Conservation (phyloP, 139 green algal genomes). For the Desmodesmus armatus region DNA sequence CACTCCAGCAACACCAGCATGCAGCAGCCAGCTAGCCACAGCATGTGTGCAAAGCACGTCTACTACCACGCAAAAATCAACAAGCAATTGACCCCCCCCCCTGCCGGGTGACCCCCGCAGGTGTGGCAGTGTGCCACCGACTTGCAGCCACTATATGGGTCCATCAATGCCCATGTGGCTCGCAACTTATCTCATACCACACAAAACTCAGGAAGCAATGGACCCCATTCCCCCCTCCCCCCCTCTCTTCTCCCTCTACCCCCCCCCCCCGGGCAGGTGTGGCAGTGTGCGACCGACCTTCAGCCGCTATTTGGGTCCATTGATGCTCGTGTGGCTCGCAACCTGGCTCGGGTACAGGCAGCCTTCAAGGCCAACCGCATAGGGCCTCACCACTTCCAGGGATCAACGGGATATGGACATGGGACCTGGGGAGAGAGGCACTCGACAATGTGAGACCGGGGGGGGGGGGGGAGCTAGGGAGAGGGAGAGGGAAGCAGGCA, state of each 20-base stretch:
- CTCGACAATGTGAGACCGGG: slow-evolving; percentile 69
- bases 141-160: slow-evolving; percentile 67
- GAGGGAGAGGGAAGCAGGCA: too few relatives aligned
- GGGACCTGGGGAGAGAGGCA: slow-evolving; percentile 88
- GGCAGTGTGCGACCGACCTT: slow-evolving; percentile 57
- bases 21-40: too few relatives aligned
- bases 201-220: neutral
- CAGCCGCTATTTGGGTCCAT: slow-evolving; percentile 72
- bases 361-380: slow-evolving; percentile 73
- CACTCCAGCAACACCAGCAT: too few relatives aligned
- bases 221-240: neutral
- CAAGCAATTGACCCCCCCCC: too few relatives aligned
- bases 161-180: neutral
- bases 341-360: slow-evolving; percentile 76
- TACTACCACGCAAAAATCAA: too few relatives aligned
- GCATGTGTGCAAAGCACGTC: too few relatives aligned
- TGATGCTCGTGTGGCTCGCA: slow-evolving; percentile 77
- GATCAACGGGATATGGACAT: slow-evolving; percentile 95
- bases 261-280: slow-evolving; percentile 71
- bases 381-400: slow-evolving; percentile 91
- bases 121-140: slow-evolving; percentile 62
- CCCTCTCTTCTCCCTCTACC: neutral
- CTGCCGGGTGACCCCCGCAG: too few relatives aligned
- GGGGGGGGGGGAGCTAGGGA: too few relatives aligned
- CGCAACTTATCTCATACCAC: neutral